Percentiles rank a stretch among this genome's conserved stretches.
phyloP scores from a whole-genome alignment of 2,329 filamentous ascomycete genomes.

The Penicillium brasilianum region DNA sequence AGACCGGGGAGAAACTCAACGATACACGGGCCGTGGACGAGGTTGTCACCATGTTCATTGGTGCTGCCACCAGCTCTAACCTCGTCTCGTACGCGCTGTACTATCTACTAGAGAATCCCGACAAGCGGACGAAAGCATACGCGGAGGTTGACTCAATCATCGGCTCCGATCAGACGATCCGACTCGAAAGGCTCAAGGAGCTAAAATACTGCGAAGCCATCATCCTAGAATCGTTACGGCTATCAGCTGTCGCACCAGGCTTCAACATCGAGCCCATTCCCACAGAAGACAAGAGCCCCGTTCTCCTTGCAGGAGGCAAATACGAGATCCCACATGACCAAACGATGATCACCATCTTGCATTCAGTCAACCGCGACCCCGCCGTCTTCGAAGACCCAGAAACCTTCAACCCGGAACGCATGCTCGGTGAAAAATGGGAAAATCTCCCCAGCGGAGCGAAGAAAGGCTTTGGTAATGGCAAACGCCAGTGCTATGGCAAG shows the following conservation, averaged over 20 bases:
- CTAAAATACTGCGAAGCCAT: conserved; percentile 67
- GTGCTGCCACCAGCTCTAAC: conserved; percentile 74
- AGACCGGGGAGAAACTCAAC: conserved; percentile 63
- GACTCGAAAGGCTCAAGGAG: conserved; percentile 21
- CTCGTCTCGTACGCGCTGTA: conserved; percentile 69
- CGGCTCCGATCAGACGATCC: conserved; percentile 24
- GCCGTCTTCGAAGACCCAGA: conserved; percentile 67
- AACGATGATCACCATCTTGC: conserved; percentile 57
- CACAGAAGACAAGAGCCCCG: conserved; percentile 47
- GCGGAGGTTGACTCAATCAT: conserved; percentile 65
- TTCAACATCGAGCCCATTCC: conserved; percentile 60
- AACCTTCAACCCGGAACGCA: conserved; percentile 72
- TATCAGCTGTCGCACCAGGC: conserved; percentile 63
- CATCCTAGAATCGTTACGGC: conserved; percentile 67
- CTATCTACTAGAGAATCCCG: conserved; percentile 67
- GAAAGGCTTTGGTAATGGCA: conserved; percentile 76
- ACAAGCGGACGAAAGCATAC: conserved; percentile 64
- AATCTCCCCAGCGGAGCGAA: conserved; percentile 66
- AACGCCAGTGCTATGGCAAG: conserved; percentile 72
- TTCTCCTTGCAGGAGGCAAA: conserved; percentile 63
- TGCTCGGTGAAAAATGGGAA: conserved; percentile 72
- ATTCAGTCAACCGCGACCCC: conserved; percentile 67
- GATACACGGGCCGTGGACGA: conserved; percentile 70
- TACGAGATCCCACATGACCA: conserved; percentile 64
- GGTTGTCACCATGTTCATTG: conserved; percentile 67